Conservation (phyloP, 345 rosid species). For the Rhodamnia argentea region DNA sequence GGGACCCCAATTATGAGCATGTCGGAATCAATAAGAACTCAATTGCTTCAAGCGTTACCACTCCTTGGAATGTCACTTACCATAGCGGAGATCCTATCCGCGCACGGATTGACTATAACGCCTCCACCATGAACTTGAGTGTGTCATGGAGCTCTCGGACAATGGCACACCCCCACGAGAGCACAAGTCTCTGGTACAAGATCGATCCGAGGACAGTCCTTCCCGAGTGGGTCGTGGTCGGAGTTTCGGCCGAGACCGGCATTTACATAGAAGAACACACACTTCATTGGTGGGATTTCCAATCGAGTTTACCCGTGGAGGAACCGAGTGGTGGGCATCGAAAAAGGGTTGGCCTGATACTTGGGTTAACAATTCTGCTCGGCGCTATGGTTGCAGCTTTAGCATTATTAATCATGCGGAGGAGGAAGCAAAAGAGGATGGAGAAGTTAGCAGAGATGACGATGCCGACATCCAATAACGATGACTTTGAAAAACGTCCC, state of each 20-base stretch:
- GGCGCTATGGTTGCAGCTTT: not conserved
- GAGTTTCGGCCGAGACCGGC: conserved; percentile 30
- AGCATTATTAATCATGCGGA: not conserved
- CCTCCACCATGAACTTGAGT: conserved; percentile 24
- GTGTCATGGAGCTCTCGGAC: conserved; percentile 31
- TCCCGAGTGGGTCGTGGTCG: conserved; percentile 30
- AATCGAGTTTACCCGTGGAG: conserved; percentile 2
- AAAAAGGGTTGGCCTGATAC: not conserved
- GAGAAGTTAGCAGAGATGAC: conserved; percentile 2
- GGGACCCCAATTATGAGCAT: conserved; percentile 16
- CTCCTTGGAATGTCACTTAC: conserved; percentile 20
- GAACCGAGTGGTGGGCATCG: not conserved
- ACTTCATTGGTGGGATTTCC: too few species aligned
- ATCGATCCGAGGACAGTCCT: conserved; percentile 31
- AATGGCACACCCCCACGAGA: conserved; percentile 14
- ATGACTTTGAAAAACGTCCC: conserved; percentile 38
- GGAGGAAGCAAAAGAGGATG: not conserved
- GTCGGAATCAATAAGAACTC: conserved; percentile 20
- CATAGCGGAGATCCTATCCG: conserved; percentile 15
- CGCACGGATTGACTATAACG: conserved; percentile 21
- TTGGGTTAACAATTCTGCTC: not conserved
- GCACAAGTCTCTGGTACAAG: conserved; percentile 20
- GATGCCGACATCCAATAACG: conserved; percentile 16
- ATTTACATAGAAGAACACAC: too few species aligned
- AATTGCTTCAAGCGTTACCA: conserved; percentile 5